These are phyloP conservation scores for Aureobasidium subglaciale DNA, from an alignment of 2,329 filamentous ascomycete species.

Conservation along the genomic window DNA sequence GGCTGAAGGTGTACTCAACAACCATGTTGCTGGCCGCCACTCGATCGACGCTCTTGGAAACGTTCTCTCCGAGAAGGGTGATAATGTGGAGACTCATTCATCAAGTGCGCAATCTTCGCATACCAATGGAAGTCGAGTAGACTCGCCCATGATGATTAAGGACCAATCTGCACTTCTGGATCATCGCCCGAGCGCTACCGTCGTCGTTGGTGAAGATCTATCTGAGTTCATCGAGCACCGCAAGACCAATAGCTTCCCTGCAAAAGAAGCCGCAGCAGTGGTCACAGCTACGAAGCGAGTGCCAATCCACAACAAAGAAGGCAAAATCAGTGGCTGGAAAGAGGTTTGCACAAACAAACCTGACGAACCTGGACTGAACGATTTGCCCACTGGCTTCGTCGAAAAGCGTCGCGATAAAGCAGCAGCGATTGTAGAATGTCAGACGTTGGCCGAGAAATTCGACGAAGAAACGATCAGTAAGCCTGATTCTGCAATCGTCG, in stretches of 20 bases:
- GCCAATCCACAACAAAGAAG: constrained; percentile 8
- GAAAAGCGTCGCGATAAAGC: background rate
- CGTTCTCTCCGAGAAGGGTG: background rate
- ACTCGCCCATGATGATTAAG: constrained; percentile 1
- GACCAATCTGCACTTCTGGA: background rate
- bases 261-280: background rate
- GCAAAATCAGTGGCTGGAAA: constrained; percentile 14
- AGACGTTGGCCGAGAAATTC: constrained; percentile 7
- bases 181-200: background rate
- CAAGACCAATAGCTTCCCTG: background rate
- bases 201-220: constrained; percentile 5
- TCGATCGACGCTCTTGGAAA: background rate
- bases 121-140: background rate
- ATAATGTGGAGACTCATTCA: background rate
- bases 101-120: background rate
- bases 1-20: background rate
- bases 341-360: background rate
- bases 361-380: background rate
- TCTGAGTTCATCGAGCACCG: constrained; percentile 10
- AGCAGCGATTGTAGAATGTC: constrained; percentile 1
- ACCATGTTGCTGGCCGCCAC: background rate
- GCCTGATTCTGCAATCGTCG: constrained; percentile 8
- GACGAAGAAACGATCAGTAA: constrained; percentile 11
- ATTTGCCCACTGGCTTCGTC: constrained; percentile 6
- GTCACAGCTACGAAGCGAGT: background rate